Evolutionary conservation across 345 rosid species (phyloP), one percentile per base, ranked within the genome.

Genomic region (Rhodamnia argentea): DNA sequence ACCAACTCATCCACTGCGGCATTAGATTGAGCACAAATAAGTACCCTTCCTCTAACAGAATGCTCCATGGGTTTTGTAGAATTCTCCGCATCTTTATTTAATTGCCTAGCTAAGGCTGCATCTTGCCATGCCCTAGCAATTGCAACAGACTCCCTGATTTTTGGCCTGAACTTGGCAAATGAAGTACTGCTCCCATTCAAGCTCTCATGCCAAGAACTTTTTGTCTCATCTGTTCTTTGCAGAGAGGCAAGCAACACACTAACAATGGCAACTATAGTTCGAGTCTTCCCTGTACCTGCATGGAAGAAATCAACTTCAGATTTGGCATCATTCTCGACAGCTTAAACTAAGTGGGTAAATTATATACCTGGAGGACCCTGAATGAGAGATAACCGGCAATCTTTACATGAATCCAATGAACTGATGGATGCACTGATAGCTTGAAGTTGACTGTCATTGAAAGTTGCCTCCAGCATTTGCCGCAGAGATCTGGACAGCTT

Each of bases 1-100:
- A 97, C 99, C 89, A 97, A 89, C 89, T 97, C 99, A 90, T 97
- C 99, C 90, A 97, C 99, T 56, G 99, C 99, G 83, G 99, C 99
- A 92, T 97, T 97, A 86, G 99, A 97, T 89, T 97, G 99, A 82
- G 99, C 99, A 88, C 99, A 97, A 84, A 97, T 89, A 82, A 97
- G 91, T 86, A 97, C 96, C 89, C 99, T 97, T 90, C 94, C 94
- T 87, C 90, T 94, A 29, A 87, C 85, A 87, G 90, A 92, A 87
- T 86, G 88, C 89, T 92, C 97, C 60, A 81, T 83, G 78, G 90
- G 57, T 85, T 89, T 92, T 91, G 87, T 89, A 55, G 88, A 88
- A 76, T 86, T 90, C 88, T 90, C 94, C 29, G 53, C 88, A 29
- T 93, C 93, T 87, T 93, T 95, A 88, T 90, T 90, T 84, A 95